Evolutionary conservation across 371 early-diverging fungal species (phyloP), one percentile per base, ranked within the genome.

Genomic region (Coemansia sp.): DNA sequence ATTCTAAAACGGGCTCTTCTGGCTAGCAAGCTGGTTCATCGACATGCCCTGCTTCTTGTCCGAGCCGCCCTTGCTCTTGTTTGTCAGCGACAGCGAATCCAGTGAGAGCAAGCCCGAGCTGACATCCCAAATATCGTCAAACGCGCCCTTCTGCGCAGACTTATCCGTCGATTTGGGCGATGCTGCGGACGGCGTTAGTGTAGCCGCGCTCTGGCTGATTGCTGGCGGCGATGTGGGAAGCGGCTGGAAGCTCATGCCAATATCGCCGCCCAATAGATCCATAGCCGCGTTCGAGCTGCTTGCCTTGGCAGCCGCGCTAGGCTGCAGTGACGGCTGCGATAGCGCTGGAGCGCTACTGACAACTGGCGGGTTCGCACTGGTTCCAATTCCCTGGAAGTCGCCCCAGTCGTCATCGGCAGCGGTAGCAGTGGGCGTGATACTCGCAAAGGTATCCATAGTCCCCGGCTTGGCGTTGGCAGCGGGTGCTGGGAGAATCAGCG

Each of bases 361-460:
- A 29, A 46, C 53, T 16, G 58, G 48, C 24, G 40, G 33, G 14
- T 32, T n/a, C 31, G 36, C 36, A 38, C 48, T 11, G 51, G 60
- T 6, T 36, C 37, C 52, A 3, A 58, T 60, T 11, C 71, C 51
- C 48, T 80, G 80, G 53, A 80, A 80, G 46, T 80, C 80, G 33
- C 80, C 80, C 78, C 78, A 80, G 60, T 80, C 80, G 55, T 79
- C 79, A 8, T 72, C 79, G 3, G 8, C 32, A 8, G 24, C 32
- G 33, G 32, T 3, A 5, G 49, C 47, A n/a, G 40, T 12, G 33
- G 56, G 33, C 8, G 50, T 24, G 24, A 24, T 24, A 24, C 24
- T 24, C 24, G 24, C 29, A 49, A 49, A 33, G 14, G n/a, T 8
- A 9, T 49, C 33, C 16, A 16, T 16, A 31, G 50, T 31, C 12